These are phyloP conservation scores for Aspergillus fumigatus DNA, from an alignment of 2,329 filamentous ascomycete genomes.

Conservation along the genomic window DNA sequence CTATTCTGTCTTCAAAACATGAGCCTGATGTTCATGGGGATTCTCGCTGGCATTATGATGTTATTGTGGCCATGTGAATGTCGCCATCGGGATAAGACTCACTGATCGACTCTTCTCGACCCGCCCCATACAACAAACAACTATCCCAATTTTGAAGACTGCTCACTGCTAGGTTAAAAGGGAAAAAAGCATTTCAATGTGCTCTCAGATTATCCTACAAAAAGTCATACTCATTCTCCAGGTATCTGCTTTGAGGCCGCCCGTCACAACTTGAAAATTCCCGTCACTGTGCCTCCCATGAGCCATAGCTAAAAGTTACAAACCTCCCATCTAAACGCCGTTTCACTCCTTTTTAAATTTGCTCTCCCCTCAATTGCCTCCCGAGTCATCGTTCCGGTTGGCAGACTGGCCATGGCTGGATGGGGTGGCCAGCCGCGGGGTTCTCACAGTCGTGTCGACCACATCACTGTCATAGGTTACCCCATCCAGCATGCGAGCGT, in stretches of 20 bases:
- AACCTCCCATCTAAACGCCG: background rate
- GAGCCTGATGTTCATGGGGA: background rate
- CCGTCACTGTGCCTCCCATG: background rate
- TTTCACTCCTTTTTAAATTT: background rate
- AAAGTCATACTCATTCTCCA: background rate
- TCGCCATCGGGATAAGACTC: background rate
- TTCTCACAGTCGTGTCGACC: constrained; percentile 61
- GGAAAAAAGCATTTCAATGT: background rate
- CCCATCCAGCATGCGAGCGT: constrained; percentile 64
- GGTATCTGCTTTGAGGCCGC: background rate
- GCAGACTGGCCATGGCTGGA: constrained; percentile 8
- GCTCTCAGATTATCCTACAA: background rate
- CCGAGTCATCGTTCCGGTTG: background rate
- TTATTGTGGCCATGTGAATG: background rate
- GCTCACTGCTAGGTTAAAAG: background rate
- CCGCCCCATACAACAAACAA: background rate
- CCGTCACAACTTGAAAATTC: background rate
- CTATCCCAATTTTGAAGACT: background rate
- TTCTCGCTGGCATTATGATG: background rate
- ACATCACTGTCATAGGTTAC: constrained; percentile 59
- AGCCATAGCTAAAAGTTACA: background rate
- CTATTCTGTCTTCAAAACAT: background rate
- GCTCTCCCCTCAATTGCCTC: background rate
- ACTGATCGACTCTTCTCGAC: background rate
- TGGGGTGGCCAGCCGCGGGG: constrained; percentile 49